A percentile compares a stretch with the other conserved stretches of the same genome.
Evolutionary conservation across 148 eudicot genomes (phyloP).

Genomic region (Persicaria tinctoria): DNA sequence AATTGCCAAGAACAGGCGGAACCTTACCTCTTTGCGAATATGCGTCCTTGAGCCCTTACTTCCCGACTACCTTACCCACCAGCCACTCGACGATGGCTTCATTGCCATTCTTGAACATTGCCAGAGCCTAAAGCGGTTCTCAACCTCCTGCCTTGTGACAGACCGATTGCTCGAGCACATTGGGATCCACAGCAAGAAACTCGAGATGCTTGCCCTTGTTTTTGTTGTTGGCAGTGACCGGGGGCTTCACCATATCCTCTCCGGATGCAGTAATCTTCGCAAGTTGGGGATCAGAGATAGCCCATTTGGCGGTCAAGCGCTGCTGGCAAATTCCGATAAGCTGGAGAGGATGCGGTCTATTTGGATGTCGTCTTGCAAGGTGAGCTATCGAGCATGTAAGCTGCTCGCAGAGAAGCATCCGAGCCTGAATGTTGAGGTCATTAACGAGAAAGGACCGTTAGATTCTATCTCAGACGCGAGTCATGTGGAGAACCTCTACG

Average conservation of each 20-base stretch:
- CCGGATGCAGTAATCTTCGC: constrained; percentile 71
- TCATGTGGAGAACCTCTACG: too few species aligned
- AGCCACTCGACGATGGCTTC: constrained; percentile 76
- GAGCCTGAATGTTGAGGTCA: too few species aligned
- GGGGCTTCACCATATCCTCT: constrained; percentile 66
- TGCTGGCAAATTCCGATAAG: too few species aligned
- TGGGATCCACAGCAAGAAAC: constrained; percentile 66
- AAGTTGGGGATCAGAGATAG: constrained; percentile 55
- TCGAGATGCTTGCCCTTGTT: constrained; percentile 86
- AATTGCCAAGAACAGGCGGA: constrained; percentile 64
- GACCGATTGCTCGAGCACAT: constrained; percentile 65
- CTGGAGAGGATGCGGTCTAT: too few species aligned
- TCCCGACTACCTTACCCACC: constrained; percentile 68
- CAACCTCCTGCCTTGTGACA: constrained; percentile 75
- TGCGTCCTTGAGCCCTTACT: constrained; percentile 72
- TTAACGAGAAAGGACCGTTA: too few species aligned
- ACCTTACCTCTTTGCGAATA: constrained; percentile 63
- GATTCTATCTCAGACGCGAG: too few species aligned
- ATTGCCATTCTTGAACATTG: constrained; percentile 82
- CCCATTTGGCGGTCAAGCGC: not conserved
- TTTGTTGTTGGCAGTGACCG: constrained; percentile 74
- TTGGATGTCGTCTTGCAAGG: too few species aligned
- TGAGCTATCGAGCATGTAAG: too few species aligned
- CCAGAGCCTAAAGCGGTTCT: constrained; percentile 59
- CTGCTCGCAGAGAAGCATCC: too few species aligned